Conservation (phyloP, 2,329 filamentous ascomycete species). For the Emmonsiellopsis sp. region DNA sequence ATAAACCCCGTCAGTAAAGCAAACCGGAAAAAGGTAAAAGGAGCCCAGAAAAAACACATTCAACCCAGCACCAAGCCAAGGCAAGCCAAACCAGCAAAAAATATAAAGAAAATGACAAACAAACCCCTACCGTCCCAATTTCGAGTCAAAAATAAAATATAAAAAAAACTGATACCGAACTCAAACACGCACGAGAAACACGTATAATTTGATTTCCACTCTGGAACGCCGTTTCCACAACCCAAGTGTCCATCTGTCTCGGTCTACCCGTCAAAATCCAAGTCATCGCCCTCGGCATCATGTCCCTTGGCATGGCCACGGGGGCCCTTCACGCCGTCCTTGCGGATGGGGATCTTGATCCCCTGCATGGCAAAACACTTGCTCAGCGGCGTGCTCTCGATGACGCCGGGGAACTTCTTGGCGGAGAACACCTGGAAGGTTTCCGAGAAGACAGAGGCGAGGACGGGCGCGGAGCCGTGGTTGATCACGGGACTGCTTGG, state of each 20-base stretch:
- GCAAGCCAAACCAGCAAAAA: no score
- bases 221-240: neutral
- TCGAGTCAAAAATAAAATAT: neutral
- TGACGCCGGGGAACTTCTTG: constrained; percentile 97
- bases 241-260: neutral
- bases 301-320: constrained; percentile 36
- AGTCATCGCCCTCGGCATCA: constrained; percentile 14
- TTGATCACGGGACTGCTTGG: constrained; percentile 48
- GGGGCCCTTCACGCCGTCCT: constrained; percentile 57
- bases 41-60: no score
- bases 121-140: no score
- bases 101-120: no score
- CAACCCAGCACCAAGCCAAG: no score
- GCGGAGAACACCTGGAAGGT: constrained; percentile 90
- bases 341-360: constrained; percentile 93
- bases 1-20: no score
- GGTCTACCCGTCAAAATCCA: constrained; percentile 1
- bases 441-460: constrained; percentile 79
- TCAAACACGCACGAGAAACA: neutral
- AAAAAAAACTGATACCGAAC: neutral
- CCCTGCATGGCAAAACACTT: constrained; percentile 89
- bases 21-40: no score
- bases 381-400: constrained; percentile 83
- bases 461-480: constrained; percentile 66
- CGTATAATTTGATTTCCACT: neutral